Evolutionary conservation across 2,329 filamentous ascomycete species (phyloP).

Genomic region (Colletotrichum graminicola): DNA sequence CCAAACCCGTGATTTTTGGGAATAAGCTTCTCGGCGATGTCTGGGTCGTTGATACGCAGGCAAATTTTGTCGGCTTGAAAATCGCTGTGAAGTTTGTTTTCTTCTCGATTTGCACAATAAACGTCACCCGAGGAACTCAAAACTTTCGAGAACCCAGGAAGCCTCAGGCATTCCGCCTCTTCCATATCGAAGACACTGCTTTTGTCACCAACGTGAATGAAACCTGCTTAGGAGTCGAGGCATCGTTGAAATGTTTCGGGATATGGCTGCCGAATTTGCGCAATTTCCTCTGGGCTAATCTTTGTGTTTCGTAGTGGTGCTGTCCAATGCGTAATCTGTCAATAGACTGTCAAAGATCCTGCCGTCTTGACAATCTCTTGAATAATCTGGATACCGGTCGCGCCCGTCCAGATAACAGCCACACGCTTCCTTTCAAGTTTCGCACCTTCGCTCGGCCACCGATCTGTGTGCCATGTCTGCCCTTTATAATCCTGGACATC

Average conservation of each 20-base stretch:
- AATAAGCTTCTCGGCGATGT: conserved; percentile 51
- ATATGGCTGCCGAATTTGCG: conserved; percentile 22
- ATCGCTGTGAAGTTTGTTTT: conserved; percentile 48
- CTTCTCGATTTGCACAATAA: conserved; percentile 44
- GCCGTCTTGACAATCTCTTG: conserved; percentile 60
- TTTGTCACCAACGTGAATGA: conserved; percentile 48
- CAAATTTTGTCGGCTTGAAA: conserved; percentile 53
- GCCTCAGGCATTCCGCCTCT: conserved; percentile 46
- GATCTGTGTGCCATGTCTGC: conserved; percentile 58
- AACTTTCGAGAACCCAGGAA: conserved; percentile 54
- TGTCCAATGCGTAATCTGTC: conserved; percentile 62
- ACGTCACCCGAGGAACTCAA: conserved; percentile 46
- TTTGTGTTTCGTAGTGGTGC: conserved; percentile 46
- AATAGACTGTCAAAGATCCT: conserved; percentile 65
- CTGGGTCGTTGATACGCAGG: conserved; percentile 51
- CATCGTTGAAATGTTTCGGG: conserved; percentile 39
- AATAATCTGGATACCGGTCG: conserved; percentile 60
- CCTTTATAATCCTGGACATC: conserved; percentile 57
- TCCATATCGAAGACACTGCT: conserved; percentile 46
- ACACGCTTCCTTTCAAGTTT: conserved; percentile 61
- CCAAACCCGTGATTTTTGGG: conserved; percentile 48
- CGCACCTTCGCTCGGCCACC: conserved; percentile 57
- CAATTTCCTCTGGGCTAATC: conserved; percentile 42
- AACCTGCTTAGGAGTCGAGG: conserved; percentile 45
- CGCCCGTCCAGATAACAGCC: conserved; percentile 63